Percentiles rank a stretch among this genome's conserved stretches.
phyloP scores from a whole-genome alignment of 2,329 filamentous ascomycete species.

The Sphaerulina musiva region DNA sequence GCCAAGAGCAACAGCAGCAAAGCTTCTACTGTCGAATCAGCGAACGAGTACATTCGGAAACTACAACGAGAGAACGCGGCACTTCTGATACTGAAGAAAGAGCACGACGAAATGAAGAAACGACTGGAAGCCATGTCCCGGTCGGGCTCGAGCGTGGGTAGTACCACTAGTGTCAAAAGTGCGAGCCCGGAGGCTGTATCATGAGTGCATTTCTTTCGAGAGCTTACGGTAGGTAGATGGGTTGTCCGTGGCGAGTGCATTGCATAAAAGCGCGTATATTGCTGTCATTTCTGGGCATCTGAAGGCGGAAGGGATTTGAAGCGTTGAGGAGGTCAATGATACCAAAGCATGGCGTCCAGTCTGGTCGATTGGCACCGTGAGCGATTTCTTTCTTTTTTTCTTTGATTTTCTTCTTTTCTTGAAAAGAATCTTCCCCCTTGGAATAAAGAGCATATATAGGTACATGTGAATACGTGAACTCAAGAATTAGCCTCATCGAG shows the following conservation, averaged over 20 bases:
- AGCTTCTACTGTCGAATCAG: slow-evolving; percentile 93
- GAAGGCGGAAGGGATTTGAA: background rate
- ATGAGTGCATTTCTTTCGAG: background rate
- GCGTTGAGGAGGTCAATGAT: background rate
- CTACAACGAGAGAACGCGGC: slow-evolving; percentile 58
- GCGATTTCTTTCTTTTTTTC: background rate
- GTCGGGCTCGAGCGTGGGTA: background rate
- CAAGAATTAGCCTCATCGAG: background rate
- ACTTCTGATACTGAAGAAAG: slow-evolving; percentile 24
- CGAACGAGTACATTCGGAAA: slow-evolving; percentile 88
- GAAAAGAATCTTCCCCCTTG: no score
- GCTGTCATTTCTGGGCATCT: background rate
- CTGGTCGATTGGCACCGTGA: background rate
- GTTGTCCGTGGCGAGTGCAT: background rate
- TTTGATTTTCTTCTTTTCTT: no score
- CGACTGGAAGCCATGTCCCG: slow-evolving; percentile 16
- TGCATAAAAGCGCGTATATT: background rate
- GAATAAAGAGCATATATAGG: background rate
- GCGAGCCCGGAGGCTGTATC: background rate
- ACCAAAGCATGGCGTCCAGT: background rate
- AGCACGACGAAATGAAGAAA: slow-evolving; percentile 29
- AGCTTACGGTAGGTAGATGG: background rate
- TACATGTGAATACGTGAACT: background rate
- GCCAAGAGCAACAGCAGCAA: slow-evolving; percentile 69
- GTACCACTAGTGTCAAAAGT: slow-evolving; percentile 3